Evolutionary conservation across 139 green algal genomes (phyloP), one percentile per base, ranked within the genome.

Genomic region (Coelastrella sp.): DNA sequence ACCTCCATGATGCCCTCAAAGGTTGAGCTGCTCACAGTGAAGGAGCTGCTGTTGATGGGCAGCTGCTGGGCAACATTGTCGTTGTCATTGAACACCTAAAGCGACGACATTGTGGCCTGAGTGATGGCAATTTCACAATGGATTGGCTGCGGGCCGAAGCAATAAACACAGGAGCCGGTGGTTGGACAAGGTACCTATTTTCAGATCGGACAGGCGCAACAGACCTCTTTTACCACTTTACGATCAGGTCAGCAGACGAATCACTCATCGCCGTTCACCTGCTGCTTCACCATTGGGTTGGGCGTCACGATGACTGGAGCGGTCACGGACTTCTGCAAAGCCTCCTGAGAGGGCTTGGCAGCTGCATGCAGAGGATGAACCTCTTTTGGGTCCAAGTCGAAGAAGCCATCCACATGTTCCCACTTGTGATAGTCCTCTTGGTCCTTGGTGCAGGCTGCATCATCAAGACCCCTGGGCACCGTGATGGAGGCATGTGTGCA

Each of bases 1-100:
- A 91, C 66, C 66, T 91, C 87, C 87, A 91, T 81, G 65, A 70
- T 56, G 15, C 87, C 87, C 20, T 72, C 8, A 35, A 91, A 91
- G 6, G 85, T 60, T 22, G 22, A 66, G 22, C 78, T 82, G 27
- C 82, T 27, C 20, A 91, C 61, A 4, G 63, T 73, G 8, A 91
- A 12, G 6, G 57, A 15, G 20, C 87, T 78, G 15, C 70, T 61
- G 25, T 90, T 90, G 73, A 90, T 74, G 57, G 73, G 73, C 8
- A 90, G 4, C 35, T 81, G n/a, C 24, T 86, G 24, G 24, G 73
- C 59, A 7, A n/a, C 59, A 60, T 86, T 60, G 14, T 10, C 57
- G 58, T 12, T 66, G 81, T 10, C 56, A 24, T 86, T 4, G 4
- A 78, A 11, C 25, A 35, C 70, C 70, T 78, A 3, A 49, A 49